Percentiles rank a stretch among this genome's conserved stretches.
Conservation (phyloP, 2,329 filamentous ascomycete genomes). For the Xylariaceae sp. region DNA sequence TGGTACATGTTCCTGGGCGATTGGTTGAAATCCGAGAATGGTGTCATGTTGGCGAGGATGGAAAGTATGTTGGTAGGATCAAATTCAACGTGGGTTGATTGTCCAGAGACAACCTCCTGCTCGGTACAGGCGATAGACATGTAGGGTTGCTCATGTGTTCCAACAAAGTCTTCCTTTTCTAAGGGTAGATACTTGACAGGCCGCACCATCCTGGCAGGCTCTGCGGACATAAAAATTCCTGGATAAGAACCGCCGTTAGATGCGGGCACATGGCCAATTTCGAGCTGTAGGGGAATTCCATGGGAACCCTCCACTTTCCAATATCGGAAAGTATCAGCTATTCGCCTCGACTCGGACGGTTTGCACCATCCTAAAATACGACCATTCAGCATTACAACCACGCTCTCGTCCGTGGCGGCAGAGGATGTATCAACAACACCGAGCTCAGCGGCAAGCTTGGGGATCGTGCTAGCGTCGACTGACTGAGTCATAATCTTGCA, state of each 20-base stretch:
- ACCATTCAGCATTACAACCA: constrained; percentile 87
- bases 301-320: constrained; percentile 93
- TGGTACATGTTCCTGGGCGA: constrained; percentile 99
- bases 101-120: constrained; percentile 78
- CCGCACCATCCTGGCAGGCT: constrained; percentile 79
- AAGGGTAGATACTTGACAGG: constrained; percentile 90
- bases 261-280: constrained; percentile 86
- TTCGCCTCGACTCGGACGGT: constrained; percentile 73
- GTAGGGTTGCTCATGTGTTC: constrained; percentile 93
- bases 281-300: constrained; percentile 74
- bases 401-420: constrained; percentile 75
- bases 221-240: constrained; percentile 88
- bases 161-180: constrained; percentile 81
- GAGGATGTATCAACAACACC: constrained; percentile 74
- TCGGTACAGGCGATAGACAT: constrained; percentile 97
- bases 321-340: constrained; percentile 82
- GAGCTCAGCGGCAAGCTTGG: constrained; percentile 70
- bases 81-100: constrained; percentile 90
- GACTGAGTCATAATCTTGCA: constrained; percentile 79
- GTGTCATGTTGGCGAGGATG: constrained; percentile 97
- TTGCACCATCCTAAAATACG: constrained; percentile 86
- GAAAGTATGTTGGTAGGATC: constrained; percentile 95
- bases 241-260: constrained; percentile 93
- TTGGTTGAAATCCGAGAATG: constrained; percentile 98
- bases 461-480: constrained; percentile 70